phyloP scores from a whole-genome alignment of 768 basidiomycete genomes.

The Lentinula boryana region DNA sequence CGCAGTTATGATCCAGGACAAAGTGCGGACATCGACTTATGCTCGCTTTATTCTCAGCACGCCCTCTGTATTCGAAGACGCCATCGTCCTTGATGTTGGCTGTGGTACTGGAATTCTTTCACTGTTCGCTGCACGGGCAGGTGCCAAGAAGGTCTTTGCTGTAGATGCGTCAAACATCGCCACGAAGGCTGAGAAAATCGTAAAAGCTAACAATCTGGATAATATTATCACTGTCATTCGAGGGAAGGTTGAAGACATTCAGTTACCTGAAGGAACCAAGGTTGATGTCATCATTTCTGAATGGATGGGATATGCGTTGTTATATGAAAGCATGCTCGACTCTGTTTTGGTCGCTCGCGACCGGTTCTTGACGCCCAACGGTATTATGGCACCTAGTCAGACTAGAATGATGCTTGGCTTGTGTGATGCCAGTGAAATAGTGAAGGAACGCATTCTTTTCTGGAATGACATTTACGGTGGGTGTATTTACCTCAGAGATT shows the following conservation, averaged over 20 bases:
- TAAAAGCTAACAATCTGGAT: constrained; percentile 68
- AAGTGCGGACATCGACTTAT: constrained; percentile 90
- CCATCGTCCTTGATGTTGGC: constrained; percentile 90
- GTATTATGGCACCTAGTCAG: constrained; percentile 90
- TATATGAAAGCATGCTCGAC: constrained; percentile 98
- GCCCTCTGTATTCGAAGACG: constrained; percentile 74
- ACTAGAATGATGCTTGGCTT: constrained; percentile 80
- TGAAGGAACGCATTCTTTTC: constrained; percentile 79
- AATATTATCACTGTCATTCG: constrained; percentile 80
- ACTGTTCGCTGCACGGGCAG: constrained; percentile 83
- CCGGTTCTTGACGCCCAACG: constrained; percentile 64
- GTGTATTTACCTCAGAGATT: constrained; percentile 13
- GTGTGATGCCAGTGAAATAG: constrained; percentile 69
- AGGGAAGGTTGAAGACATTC: constrained; percentile 88
- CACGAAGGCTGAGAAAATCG: constrained; percentile 69
- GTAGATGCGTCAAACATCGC: constrained; percentile 88
- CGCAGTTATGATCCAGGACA: constrained; percentile 94
- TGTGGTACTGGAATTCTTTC: constrained; percentile 94
- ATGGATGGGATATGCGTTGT: constrained; percentile 93
- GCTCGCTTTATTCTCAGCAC: constrained; percentile 86
- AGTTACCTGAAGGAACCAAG: constrained; percentile 63
- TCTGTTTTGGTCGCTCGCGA: constrained; percentile 89
- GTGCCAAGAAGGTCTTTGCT: constrained; percentile 86
- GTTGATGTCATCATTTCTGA: constrained; percentile 97
- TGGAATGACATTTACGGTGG: constrained; percentile 91